Evolutionary conservation across 2,329 filamentous ascomycete genomes (phyloP), one percentile per base, ranked within the genome.

Genomic region (Pyrenophora tritici-repentis): DNA sequence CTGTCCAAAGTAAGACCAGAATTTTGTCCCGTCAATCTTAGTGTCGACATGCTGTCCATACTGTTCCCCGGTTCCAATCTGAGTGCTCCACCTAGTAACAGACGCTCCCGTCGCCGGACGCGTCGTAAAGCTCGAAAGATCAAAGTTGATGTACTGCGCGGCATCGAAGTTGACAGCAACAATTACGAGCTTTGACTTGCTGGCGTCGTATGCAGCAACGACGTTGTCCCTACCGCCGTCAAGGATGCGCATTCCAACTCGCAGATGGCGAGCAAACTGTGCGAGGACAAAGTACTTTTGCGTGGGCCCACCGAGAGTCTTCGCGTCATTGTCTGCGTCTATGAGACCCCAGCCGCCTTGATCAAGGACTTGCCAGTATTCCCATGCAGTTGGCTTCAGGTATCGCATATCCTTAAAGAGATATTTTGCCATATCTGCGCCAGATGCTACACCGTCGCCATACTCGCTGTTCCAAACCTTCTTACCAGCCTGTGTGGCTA

Each of bases 271-370:
- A n/a, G 50, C 40, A 17, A 53, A 53, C 7, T 53, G 50, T 6
- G 50, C 50, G 3, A 53, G 22, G 17, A 53, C 50, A 18, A 41
- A 53, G 31, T 49, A 49, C 31, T 53, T 53, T 9, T 53, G 50
- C 7, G 45, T 53, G 1, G 50, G 24, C 10, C 17, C 31, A 4
- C 50, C 50, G 8, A 53, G 35, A 2, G 45, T 53, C 16, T 47
- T 42, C n/a, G 45, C 50, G 5, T 53, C 50, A 8, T 53, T 53
- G 13, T 53, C 45, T 9, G 50, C 50, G 7, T 43, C 36, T n/a
- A 53, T 33, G 5, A 53, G 32, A 1, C 45, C 50, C 50, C 50
- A 53, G 4, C 50, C 50, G 4, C 50, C 45, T 26, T 38, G 33
- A 9, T 53, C 50, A 3, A 49, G 36, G 3, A 49, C 45, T 24